Evolutionary conservation across 768 basidiomycete genomes (phyloP), one percentile per base, ranked within the genome.

Genomic region (Steccherinum ochraceum): DNA sequence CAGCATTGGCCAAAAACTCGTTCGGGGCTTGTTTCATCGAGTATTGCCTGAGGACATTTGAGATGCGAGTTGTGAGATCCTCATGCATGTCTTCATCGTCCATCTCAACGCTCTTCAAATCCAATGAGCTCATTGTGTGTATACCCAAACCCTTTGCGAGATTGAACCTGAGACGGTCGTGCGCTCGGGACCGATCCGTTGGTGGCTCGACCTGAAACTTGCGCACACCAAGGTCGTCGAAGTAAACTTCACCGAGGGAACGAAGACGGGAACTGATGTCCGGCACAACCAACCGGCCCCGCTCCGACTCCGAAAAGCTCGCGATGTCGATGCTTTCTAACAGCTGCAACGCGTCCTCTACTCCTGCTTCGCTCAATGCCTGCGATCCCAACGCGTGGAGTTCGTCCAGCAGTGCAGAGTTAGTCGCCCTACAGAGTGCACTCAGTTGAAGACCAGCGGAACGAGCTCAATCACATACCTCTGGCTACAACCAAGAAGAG

Each of bases 1-100:
- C 64, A 1, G 79, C 79, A 51, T 81, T 81, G 0, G 79, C 79
- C 3, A 80, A 51, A 54, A 79, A 78, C 51, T 81, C 79, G 1
- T 68, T 69, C 25, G 73, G 58, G 7, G 77, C 67, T 48, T 79
- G 74, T 4, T 66, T 63, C 4, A 67, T 65, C 4, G 66, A 66
- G 46, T 80, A 80, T 18, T 73, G 66, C n/a, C 56, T 61, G 11
- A 80, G 60, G 0, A 69, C 69, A 13, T 71, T 70, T 2, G 62
- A 60, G 13, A 81, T 77, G 1, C 73, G 71, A 0, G 67, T 72
- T 3, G 69, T 62, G 4, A 74, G 64, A 20, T 68, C 65, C 50
- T 76, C 72, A 2, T 71, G 72, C 67, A 79, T 72, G 47, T 76
- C 72, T 11, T 67, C 58, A 0, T 65, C 67, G 18, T 72, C 67